Base-by-base conservation (phyloP, 805 yeast species). In the Wickerhamomyces queroliae region DNA sequence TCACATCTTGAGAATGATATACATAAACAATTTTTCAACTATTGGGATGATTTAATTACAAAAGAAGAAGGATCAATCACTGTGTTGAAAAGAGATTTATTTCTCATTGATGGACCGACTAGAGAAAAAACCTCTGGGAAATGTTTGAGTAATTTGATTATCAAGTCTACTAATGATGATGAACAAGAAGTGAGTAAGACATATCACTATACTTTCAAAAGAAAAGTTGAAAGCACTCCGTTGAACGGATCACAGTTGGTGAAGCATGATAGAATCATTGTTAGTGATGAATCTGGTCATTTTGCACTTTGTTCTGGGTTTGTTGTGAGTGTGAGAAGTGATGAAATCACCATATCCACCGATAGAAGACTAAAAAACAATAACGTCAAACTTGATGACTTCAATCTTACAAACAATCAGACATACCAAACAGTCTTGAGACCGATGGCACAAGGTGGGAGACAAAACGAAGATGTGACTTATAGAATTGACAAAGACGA, bases 401-500 rank as follows among this genome's bases (percentile, higher is more conserved):
- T 79, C 49, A 58, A 76, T 43, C 39, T 52, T 2, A 32, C 37
- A 3, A 62, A 57, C 33, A 72, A 77, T 45, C 86, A 80, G 53
- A 64, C 64, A 0, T 76, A 74, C 47, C 66, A 64, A 47, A 68
- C 82, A 29, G 78, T 74, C 9, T 53, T 78, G 29, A 43, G 40
- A 38, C 51, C 52, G 21, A 36, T 46, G 30, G 25, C 48, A 44
- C 37, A 41, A 28, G 36, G 35, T 37, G 47, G 34, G 33, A 40
- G n/a, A 26, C 32, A 18, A 15, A 36, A 26, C 37, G 28, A 23
- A 33, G 27, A 37, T 20, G 47, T 54, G 1, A 50, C 59, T 2
- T 88, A 75, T 47, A 67, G 98, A 40, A 68, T 90, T 20, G 98
- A 91, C 56, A 80, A 77, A 53, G 95, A 89, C 59, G 89, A 81